Evolutionary conservation across 805 yeast genomes (phyloP).

Genomic region (Candida vaughaniae): DNA sequence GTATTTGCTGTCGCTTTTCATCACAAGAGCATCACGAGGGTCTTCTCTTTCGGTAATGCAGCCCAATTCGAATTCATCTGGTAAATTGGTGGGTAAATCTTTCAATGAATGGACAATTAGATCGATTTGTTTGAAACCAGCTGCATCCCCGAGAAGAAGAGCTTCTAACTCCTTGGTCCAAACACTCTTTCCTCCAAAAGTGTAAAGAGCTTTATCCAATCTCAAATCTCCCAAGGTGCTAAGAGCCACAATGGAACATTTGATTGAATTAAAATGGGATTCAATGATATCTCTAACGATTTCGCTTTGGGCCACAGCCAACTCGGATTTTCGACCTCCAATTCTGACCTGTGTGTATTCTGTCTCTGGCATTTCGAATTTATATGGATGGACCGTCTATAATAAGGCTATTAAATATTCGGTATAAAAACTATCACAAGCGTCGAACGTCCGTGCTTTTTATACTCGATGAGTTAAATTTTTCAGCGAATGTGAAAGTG

Average conservation of each 20-base stretch:
- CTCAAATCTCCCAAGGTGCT: slow-evolving; percentile 90
- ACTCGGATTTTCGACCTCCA: slow-evolving; percentile 85
- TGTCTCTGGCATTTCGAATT: no score
- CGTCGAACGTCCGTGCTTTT: no score
- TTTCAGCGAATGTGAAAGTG: slow-evolving; percentile 4
- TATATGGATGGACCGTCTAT: no score
- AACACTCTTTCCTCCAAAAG: slow-evolving; percentile 93
- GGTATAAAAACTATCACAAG: no score
- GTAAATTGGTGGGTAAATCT: slow-evolving; percentile 88
- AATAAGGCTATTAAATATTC: no score
- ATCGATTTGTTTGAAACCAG: slow-evolving; percentile 68
- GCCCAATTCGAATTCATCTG: slow-evolving; percentile 87
- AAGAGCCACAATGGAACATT: slow-evolving; percentile 76
- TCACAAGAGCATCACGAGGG: slow-evolving; percentile 88
- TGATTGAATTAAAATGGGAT: slow-evolving; percentile 57
- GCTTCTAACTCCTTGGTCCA: slow-evolving; percentile 97
- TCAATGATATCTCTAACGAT: slow-evolving; percentile 64
- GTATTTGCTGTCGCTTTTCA: slow-evolving; percentile 66
- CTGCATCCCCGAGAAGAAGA: slow-evolving; percentile 61
- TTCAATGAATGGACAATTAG: slow-evolving; percentile 91
- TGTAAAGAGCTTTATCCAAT: slow-evolving; percentile 79
- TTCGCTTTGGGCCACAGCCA: slow-evolving; percentile 86
- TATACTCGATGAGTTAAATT: slow-evolving; percentile 14
- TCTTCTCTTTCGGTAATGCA: slow-evolving; percentile 85
- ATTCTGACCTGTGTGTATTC: slow-evolving; percentile 46